Base-by-base conservation (phyloP, 345 rosid species). In the Ceriops zippeliana region DNA sequence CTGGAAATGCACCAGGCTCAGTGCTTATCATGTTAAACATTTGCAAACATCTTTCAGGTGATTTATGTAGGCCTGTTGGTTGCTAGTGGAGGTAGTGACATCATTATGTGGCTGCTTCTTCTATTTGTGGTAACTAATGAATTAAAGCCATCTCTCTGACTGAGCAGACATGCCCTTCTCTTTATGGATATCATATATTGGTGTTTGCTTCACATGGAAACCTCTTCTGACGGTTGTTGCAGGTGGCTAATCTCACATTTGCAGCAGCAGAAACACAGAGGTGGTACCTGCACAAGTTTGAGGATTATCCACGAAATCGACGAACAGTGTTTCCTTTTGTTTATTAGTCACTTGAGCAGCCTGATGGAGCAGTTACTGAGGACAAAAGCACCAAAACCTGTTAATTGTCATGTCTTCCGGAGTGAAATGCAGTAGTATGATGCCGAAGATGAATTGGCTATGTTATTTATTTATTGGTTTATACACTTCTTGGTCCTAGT, bases 261-360 rank as follows among this genome's bases (percentile, higher is more conserved):
- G 90, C 85, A 1, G 97, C 93, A 38, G 81, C 80, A 61, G 93
- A 93, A 77, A 87, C 98, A 20, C 96, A 86, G 53, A 76, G 70
- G 66, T 87, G 97, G 98, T 87, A 89, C 75, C 81, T 59, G 20
- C 70, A 52, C 24, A 89, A 90, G 68, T 92, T 89, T 53, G 88
- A 87, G 35, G 72, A 79, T 61, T 86, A 89, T 74, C 97, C 97
- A 22, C 66, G 66, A 19, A 81, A 83, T 51, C 80, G 90, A 21
- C 21, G 5, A 32, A 88, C 86, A 22, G 71, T 92, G 35, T 59
- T 90, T 34, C 96, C 96, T 30, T 75, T 28, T 64, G 58, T 83
- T 10, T 86, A 70, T 61, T 90, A 72, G 30, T 9, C 6, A 54
- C 5, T 5, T 9, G 5, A n/a, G 28, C 30, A 8, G 24, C 59